phyloP scores from a whole-genome alignment of 768 basidiomycete genomes.

The Epithele typhae region DNA sequence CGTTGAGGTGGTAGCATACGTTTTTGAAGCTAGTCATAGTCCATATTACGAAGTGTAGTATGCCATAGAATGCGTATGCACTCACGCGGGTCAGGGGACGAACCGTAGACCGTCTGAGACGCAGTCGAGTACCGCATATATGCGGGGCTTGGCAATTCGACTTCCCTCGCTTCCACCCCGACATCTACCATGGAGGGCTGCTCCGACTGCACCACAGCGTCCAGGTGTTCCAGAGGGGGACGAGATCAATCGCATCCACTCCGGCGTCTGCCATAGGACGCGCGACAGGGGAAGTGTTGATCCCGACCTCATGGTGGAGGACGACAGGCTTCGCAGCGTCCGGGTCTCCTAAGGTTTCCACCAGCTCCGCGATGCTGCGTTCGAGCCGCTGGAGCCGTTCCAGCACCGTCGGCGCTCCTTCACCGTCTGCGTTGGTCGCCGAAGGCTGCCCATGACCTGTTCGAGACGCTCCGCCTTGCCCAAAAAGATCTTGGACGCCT shows the following conservation, averaged over 20 bases:
- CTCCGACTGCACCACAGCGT: background rate
- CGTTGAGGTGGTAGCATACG: background rate
- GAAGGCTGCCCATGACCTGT: conserved; percentile 1
- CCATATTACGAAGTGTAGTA: background rate
- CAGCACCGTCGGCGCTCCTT: conserved; percentile 7
- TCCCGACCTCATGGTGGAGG: conserved; percentile 7
- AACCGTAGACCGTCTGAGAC: background rate
- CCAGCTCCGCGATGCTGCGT: conserved; percentile 8
- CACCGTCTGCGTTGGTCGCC: too few relatives aligned
- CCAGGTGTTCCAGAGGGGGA: background rate
- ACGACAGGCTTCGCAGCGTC: conserved; percentile 11
- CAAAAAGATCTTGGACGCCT: background rate
- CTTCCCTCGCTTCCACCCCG: background rate
- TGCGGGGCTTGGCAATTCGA: too few relatives aligned
- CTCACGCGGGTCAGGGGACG: background rate
- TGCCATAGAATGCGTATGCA: background rate
- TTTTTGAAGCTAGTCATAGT: too few relatives aligned
- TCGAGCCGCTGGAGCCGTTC: conserved; percentile 7
- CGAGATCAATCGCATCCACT: background rate
- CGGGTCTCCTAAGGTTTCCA: conserved; percentile 13
- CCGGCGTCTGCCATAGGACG: conserved; percentile 1
- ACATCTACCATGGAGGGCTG: background rate
- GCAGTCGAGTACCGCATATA: too few relatives aligned
- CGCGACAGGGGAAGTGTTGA: conserved; percentile 3
- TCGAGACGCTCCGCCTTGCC: conserved; percentile 2